phyloP scores from a whole-genome alignment of 1,284 basidiomycete genomes.

The Trametes sp. region DNA sequence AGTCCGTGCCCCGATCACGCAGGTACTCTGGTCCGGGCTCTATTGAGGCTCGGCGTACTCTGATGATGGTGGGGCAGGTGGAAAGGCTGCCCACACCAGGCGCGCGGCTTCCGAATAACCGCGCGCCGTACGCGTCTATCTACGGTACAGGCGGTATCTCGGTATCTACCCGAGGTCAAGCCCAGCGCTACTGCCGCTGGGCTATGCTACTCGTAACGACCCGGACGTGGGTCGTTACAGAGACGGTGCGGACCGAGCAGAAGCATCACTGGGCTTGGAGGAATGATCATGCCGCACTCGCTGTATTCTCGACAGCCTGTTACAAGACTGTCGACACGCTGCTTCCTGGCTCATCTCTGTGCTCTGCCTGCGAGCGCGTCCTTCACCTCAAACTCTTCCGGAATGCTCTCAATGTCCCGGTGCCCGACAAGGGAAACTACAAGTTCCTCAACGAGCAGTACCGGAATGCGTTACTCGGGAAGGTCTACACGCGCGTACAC shows the following conservation, averaged over 20 bases:
- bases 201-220: too few relatives aligned
- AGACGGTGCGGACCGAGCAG: not conserved
- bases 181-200: too few relatives aligned
- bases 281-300: conserved; percentile 2
- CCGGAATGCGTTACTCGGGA: not conserved
- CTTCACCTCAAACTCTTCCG: not conserved
- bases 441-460: conserved; percentile 9
- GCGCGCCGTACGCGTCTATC: too few relatives aligned
- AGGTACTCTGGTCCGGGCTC: too few relatives aligned
- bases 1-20: too few relatives aligned
- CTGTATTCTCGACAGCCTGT: conserved; percentile 8
- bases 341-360: not conserved
- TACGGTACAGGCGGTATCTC: too few relatives aligned
- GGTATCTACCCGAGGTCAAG: too few relatives aligned
- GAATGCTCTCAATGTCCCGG: not conserved
- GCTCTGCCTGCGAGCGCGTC: not conserved
- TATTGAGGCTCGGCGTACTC: too few relatives aligned
- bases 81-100: too few relatives aligned
- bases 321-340: not conserved
- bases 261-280: conserved; percentile 1
- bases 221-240: too few relatives aligned
- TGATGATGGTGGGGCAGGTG: too few relatives aligned
- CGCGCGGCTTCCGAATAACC: too few relatives aligned
- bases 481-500: not conserved
- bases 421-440: not conserved